phyloP scores from a whole-genome alignment of 139 green algal genomes.

The Edaphochlamys debaryana region DNA sequence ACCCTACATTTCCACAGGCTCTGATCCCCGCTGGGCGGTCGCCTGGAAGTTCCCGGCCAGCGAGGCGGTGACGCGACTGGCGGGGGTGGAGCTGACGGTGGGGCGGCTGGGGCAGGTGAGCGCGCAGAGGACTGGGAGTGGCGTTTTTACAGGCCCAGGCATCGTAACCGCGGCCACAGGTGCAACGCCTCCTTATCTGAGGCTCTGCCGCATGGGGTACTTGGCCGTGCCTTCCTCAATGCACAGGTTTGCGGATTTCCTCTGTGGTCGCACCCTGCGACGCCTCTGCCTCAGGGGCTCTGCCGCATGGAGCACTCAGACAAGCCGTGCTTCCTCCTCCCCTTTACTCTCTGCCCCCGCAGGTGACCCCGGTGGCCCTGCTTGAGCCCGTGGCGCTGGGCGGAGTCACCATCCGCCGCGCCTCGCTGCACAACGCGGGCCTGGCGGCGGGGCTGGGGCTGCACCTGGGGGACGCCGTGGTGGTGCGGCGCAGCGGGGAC shows the following conservation, averaged over 20 bases:
- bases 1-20: too few relatives aligned
- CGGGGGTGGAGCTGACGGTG: conserved; percentile 53
- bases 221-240: too few relatives aligned
- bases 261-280: too few relatives aligned
- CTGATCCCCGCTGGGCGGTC: conserved; percentile 61
- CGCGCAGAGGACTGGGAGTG: too few relatives aligned
- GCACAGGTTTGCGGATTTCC: too few relatives aligned
- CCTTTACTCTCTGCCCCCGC: background rate
- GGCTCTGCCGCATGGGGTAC: too few relatives aligned
- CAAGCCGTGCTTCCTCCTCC: too few relatives aligned
- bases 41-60: conserved; percentile 68
- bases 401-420: conserved; percentile 54
- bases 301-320: too few relatives aligned
- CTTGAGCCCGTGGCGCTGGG: conserved; percentile 58
- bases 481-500: conserved; percentile 60
- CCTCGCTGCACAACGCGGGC: conserved; percentile 65
- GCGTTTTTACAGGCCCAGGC: too few relatives aligned
- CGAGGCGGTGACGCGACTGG: conserved; percentile 54
- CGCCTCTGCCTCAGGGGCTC: too few relatives aligned
- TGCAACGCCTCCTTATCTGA: too few relatives aligned
- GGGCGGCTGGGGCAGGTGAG: conserved; percentile 51
- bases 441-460: conserved; percentile 37
- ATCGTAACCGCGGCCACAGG: too few relatives aligned
- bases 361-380: conserved; percentile 57
- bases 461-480: conserved; percentile 55